Percentiles rank a stretch among this genome's conserved stretches.
Evolutionary conservation across 495 filamentous ascomycete species (phyloP).

Genomic region (Pseudevernia furfuracea): DNA sequence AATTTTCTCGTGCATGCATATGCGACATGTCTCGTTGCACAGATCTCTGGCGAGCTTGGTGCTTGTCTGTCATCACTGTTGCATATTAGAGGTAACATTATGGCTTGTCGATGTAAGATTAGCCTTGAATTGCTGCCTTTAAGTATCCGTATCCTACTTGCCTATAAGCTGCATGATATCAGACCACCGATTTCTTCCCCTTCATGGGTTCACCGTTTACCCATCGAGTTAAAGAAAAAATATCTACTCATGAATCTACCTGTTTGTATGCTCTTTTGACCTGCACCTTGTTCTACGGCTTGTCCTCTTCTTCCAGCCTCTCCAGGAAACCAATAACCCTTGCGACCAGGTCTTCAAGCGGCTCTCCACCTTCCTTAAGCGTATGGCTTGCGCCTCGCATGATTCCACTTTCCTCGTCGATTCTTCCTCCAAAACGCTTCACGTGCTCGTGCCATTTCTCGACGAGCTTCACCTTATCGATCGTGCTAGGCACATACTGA

Average conservation of each 20-base stretch:
- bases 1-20: constrained; percentile 5
- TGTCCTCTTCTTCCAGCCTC: constrained; percentile 31
- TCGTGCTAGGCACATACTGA: constrained; percentile 53
- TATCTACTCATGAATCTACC: not conserved
- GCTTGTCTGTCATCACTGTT: constrained; percentile 4
- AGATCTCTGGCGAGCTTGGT: constrained; percentile 11
- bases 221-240: not conserved
- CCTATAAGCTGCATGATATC: not conserved
- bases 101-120: constrained; percentile 19
- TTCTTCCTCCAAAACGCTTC: constrained; percentile 36
- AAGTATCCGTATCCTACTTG: constrained; percentile 9
- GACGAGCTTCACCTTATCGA: constrained; percentile 61
- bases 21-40: constrained; percentile 4
- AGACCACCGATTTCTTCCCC: not conserved
- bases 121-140: constrained; percentile 11
- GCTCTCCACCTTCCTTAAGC: constrained; percentile 43
- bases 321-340: constrained; percentile 52
- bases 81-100: constrained; percentile 10
- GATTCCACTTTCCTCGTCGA: constrained; percentile 50
- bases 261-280: not conserved
- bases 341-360: constrained; percentile 43
- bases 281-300: not conserved
- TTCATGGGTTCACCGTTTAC: not conserved
- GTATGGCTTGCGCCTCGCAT: constrained; percentile 57
- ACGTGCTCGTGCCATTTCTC: constrained; percentile 51